phyloP scores from a whole-genome alignment of 106 monocot genomes.

The Dioscorea dumetorum region DNA sequence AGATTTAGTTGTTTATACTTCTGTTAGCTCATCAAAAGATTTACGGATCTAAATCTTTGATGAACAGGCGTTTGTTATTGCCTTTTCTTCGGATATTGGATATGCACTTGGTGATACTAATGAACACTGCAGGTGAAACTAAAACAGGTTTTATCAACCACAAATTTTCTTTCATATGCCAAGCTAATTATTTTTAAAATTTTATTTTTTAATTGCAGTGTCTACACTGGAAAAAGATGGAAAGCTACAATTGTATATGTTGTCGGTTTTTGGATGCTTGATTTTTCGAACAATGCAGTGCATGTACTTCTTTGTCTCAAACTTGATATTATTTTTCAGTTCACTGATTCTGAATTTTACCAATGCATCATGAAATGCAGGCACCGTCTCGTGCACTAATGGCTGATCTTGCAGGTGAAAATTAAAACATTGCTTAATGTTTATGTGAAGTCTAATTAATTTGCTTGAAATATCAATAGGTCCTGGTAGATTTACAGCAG shows the following conservation, averaged over 20 bases:
- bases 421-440: too few relatives aligned
- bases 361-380: constrained; percentile 10
- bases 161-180: too few relatives aligned
- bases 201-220: constrained; percentile 14
- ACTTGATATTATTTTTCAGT: too few relatives aligned
- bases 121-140: constrained; percentile 51
- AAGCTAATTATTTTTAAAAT: too few relatives aligned
- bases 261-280: constrained; percentile 62
- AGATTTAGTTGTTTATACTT: too few relatives aligned
- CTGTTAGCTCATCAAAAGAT: too few relatives aligned
- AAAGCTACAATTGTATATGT: constrained; percentile 54
- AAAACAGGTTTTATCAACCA: too few relatives aligned
- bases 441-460: too few relatives aligned
- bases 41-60: neutral
- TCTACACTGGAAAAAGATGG: constrained; percentile 45
- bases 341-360: too few relatives aligned
- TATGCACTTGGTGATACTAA: constrained; percentile 51
- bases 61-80: constrained; percentile 43
- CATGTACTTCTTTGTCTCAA: constrained; percentile 15
- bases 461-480: constrained; percentile 9
- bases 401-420: constrained; percentile 44
- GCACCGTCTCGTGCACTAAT: constrained; percentile 55
- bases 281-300: constrained; percentile 70
- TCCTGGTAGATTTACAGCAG: constrained; percentile 23
- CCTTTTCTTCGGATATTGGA: constrained; percentile 63